Evolutionary conservation across 1,139 yeast species (phyloP).

Genomic region (Hyphopichia burtonii): DNA sequence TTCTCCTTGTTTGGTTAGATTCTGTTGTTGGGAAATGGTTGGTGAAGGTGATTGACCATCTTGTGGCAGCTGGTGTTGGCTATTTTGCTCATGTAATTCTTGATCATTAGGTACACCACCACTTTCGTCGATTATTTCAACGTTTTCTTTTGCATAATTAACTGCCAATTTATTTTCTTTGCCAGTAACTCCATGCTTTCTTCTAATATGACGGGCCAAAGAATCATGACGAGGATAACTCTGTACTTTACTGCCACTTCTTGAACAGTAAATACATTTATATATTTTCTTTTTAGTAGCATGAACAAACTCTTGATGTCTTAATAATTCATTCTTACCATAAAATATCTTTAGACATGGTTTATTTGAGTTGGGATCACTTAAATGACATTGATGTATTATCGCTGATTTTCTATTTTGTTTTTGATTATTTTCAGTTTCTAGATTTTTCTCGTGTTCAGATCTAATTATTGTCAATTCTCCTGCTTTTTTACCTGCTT

Average conservation of each 20-base stretch:
- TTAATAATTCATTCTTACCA: constrained; percentile 44
- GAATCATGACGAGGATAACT: constrained; percentile 50
- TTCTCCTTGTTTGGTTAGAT: not conserved
- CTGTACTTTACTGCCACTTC: constrained; percentile 31
- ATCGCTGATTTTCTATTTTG: constrained; percentile 28
- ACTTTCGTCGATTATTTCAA: constrained; percentile 19
- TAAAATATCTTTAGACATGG: constrained; percentile 44
- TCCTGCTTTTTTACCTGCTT: not conserved
- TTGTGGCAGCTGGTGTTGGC: not conserved
- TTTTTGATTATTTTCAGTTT: constrained; percentile 11
- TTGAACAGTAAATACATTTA: constrained; percentile 44
- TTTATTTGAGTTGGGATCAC: constrained; percentile 30
- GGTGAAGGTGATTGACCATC: not conserved
- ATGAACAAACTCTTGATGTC: constrained; percentile 51
- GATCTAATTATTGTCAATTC: constrained; percentile 4
- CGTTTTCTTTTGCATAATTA: constrained; percentile 47
- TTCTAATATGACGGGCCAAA: constrained; percentile 44
- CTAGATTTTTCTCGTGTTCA: constrained; percentile 9
- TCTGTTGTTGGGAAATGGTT: not conserved
- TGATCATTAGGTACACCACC: not conserved
- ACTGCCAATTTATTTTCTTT: constrained; percentile 48
- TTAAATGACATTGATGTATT: constrained; percentile 45
- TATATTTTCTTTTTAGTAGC: constrained; percentile 46
- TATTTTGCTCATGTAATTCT: too few species aligned
- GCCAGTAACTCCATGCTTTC: constrained; percentile 49